Evolutionary conservation across 768 basidiomycete genomes (phyloP).

Genomic region (Phlegmacium glaucopus): DNA sequence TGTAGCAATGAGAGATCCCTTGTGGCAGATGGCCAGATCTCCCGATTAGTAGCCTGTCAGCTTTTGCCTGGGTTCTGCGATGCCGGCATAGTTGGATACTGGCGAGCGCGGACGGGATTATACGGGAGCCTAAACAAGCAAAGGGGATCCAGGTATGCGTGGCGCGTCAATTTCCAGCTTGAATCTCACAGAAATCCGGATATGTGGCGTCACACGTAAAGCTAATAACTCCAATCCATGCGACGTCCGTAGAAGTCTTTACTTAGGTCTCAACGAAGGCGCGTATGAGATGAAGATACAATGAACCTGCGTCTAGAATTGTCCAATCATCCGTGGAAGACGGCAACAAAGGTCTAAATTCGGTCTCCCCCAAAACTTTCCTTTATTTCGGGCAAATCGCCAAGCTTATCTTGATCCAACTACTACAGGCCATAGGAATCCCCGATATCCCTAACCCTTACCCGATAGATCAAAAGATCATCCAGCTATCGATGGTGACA

Average conservation of each 20-base stretch:
- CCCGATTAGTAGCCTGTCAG: constrained; percentile 21
- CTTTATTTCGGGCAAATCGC: constrained; percentile 34
- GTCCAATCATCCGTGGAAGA: constrained; percentile 46
- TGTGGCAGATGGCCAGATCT: constrained; percentile 25
- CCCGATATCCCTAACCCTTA: constrained; percentile 16
- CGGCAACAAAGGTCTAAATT: constrained; percentile 37
- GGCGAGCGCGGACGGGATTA: constrained; percentile 8
- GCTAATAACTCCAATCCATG: constrained; percentile 23
- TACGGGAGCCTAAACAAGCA: constrained; percentile 13
- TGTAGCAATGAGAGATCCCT: constrained; percentile 24
- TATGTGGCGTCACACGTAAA: constrained; percentile 46
- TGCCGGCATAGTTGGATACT: no score
- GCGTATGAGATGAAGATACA: constrained; percentile 23
- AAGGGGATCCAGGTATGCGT: constrained; percentile 11
- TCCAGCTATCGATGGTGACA: constrained; percentile 15
- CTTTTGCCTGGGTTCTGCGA: no score
- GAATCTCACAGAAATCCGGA: constrained; percentile 32
- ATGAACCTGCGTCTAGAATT: constrained; percentile 32
- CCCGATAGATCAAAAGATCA: constrained; percentile 13
- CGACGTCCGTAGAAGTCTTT: constrained; percentile 18
- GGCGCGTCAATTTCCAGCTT: constrained; percentile 25
- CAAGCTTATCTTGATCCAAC: constrained; percentile 31
- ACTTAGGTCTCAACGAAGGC: constrained; percentile 26
- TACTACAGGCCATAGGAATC: constrained; percentile 10
- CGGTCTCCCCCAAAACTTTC: constrained; percentile 40